phyloP scores from a whole-genome alignment of 2,329 filamentous ascomycete genomes.

The Epichloe coenophiala region DNA sequence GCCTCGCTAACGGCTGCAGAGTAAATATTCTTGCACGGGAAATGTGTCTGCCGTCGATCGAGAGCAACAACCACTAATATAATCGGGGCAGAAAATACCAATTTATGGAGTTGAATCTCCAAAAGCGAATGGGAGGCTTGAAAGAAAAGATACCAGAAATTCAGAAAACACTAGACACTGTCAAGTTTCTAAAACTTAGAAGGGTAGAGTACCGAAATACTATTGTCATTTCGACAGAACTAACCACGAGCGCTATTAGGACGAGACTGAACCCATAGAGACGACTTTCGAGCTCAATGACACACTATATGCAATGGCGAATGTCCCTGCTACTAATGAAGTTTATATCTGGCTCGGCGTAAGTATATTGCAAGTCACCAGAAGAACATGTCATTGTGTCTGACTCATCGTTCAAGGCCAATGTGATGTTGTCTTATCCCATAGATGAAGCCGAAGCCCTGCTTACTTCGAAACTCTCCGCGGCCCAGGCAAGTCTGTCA shows the following conservation, averaged over 20 bases:
- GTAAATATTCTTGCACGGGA: too few species aligned
- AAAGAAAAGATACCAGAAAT: conserved; percentile 97
- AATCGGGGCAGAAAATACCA: conserved; percentile 70
- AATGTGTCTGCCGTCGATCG: not conserved
- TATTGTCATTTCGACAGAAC: not conserved
- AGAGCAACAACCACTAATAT: conserved; percentile 3
- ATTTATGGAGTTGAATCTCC: conserved; percentile 95
- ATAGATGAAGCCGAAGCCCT: conserved; percentile 75
- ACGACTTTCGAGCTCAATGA: conserved; percentile 96
- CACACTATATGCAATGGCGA: conserved; percentile 81
- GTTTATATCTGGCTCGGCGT: conserved; percentile 96
- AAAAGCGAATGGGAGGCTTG: conserved; percentile 66
- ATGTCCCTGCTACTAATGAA: conserved; percentile 70
- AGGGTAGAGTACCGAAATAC: conserved; percentile 36
- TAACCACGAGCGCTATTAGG: conserved; percentile 16
- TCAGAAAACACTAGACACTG: conserved; percentile 85
- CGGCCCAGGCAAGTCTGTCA: conserved; percentile 65
- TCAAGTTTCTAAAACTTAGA: conserved; percentile 67
- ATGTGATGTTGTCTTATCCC: conserved; percentile 94
- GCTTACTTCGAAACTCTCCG: conserved; percentile 60
- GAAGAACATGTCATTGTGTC: not conserved
- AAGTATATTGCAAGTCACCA: conserved; percentile 10
- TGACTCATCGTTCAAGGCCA: conserved; percentile 44
- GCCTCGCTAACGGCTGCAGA: not conserved
- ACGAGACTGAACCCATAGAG: conserved; percentile 58